These are phyloP conservation scores for Rhodotorula taiwanensis DNA, from an alignment of 768 basidiomycete species.

Conservation along the genomic window DNA sequence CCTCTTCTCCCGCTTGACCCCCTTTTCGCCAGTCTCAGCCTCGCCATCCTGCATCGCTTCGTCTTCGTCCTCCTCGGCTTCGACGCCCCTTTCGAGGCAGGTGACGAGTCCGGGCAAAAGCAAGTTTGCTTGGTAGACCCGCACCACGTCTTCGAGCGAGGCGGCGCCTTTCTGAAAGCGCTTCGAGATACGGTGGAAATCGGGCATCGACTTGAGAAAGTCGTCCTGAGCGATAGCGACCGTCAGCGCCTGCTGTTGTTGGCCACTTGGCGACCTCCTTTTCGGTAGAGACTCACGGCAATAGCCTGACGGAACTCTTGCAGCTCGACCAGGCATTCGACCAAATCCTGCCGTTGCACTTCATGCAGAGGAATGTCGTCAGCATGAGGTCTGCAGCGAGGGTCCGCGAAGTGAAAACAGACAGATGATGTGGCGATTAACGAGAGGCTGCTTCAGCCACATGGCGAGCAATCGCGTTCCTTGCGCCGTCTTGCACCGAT, in stretches of 20 bases:
- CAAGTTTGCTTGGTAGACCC: slow-evolving; percentile 85
- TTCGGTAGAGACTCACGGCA: slow-evolving; percentile 56
- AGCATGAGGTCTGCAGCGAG: background rate
- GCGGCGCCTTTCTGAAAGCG: slow-evolving; percentile 78
- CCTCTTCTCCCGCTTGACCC: slow-evolving; percentile 15
- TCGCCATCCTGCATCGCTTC: background rate
- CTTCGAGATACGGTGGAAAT: slow-evolving; percentile 84
- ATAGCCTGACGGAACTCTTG: slow-evolving; percentile 61
- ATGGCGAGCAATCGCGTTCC: slow-evolving; percentile 77
- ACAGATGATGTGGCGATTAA: slow-evolving; percentile 91
- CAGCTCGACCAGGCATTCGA: slow-evolving; percentile 78
- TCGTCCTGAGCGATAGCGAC: slow-evolving; percentile 57
- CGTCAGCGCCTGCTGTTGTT: background rate
- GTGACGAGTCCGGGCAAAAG: slow-evolving; percentile 72
- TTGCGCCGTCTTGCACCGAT: slow-evolving; percentile 94
- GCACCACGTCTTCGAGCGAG: slow-evolving; percentile 85
- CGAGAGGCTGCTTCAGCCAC: slow-evolving; percentile 93
- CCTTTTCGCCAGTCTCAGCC: background rate
- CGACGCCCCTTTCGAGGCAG: slow-evolving; percentile 52
- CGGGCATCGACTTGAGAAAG: slow-evolving; percentile 82
- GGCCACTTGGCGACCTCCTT: background rate
- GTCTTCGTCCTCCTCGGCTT: slow-evolving; percentile 48
- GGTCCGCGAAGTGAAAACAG: slow-evolving; percentile 42
- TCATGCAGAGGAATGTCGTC: background rate
- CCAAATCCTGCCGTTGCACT: slow-evolving; percentile 82